Percentiles rank a stretch among this genome's conserved stretches.
Conservation (phyloP, 116 monocot species). For the Posidonia oceanica region DNA sequence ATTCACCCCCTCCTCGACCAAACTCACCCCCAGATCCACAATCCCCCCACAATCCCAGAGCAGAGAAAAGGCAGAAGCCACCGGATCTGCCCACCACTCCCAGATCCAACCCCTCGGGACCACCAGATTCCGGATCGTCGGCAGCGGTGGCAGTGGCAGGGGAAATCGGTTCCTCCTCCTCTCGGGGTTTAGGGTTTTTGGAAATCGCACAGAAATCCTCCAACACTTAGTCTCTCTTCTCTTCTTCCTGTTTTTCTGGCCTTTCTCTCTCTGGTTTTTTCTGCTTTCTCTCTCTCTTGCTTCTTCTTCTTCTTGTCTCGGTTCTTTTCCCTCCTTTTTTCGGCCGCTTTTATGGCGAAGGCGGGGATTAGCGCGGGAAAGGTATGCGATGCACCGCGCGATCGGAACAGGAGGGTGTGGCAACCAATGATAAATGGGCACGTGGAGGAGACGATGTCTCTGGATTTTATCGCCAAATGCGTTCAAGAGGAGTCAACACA, state of each 20-base stretch:
- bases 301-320: too few species aligned
- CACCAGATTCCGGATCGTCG: not conserved
- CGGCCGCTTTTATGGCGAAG: too few species aligned
- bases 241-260: not conserved
- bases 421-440: too few species aligned
- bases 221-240: not conserved
- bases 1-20: not conserved
- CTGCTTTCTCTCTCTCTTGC: not conserved
- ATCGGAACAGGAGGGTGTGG: too few species aligned
- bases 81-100: not conserved
- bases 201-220: not conserved
- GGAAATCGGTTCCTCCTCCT: not conserved
- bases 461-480: too few species aligned
- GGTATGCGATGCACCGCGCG: not conserved
- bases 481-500: too few species aligned
- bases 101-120: not conserved
- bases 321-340: too few species aligned
- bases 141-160: not conserved
- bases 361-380: slow-evolving; percentile 4
- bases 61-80: not conserved
- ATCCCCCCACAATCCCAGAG: not conserved
- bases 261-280: not conserved
- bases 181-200: not conserved
- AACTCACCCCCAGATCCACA: not conserved
- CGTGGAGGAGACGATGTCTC: too few species aligned